Base-by-base conservation (phyloP, 2,329 filamentous ascomycete genomes). In the Amauroascus niger region DNA sequence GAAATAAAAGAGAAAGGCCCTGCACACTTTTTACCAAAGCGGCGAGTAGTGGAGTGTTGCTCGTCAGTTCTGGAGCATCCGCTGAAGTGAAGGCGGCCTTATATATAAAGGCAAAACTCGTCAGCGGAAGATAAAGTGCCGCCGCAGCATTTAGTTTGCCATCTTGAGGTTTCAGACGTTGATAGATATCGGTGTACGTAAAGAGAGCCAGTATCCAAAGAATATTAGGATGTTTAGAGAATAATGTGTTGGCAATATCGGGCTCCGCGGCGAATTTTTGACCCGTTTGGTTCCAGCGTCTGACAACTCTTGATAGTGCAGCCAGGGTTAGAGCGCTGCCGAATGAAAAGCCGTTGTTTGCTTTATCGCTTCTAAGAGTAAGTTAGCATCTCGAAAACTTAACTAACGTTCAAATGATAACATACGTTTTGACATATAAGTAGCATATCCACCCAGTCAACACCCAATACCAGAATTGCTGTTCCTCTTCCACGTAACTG, bases 381-480 rank as follows among this genome's bases (percentile, higher is more conserved):
- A 30, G 22, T 54, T 44, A 57, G 55, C 6, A 22, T 26, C 14
- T 45, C 28, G 26, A 22, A 13, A 18, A 13, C 9, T 1, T 33
- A 13, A 48, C 18, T 28, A 7, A 6, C 3, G n/a, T 53, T 8
- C 11, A 32, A 33, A 13, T 6, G 24, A 24, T 26, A 49, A 52
- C 56, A 54, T 57, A 64, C 56, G 63, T 65, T 59, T 59, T 69
- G 37, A 74, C 58, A 60, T 75, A 73, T 11, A 82, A 66, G 55
- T 74, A 73, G 53, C 74, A 67, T 43, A 76, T 69, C 69, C 71
- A 75, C 28, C 66, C 71, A 16, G 67, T 67, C 0, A 84, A 79
- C 1, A 81, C 71, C 89, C 91, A 97, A 70, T 98, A 97, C 93
- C 93, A 98, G 67, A 95, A 96, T 61, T 97, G 88, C 48, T 98